Percentiles rank a stretch among this genome's conserved stretches.
phyloP scores from a whole-genome alignment of 495 filamentous ascomycete genomes.

The Xylona heveae region DNA sequence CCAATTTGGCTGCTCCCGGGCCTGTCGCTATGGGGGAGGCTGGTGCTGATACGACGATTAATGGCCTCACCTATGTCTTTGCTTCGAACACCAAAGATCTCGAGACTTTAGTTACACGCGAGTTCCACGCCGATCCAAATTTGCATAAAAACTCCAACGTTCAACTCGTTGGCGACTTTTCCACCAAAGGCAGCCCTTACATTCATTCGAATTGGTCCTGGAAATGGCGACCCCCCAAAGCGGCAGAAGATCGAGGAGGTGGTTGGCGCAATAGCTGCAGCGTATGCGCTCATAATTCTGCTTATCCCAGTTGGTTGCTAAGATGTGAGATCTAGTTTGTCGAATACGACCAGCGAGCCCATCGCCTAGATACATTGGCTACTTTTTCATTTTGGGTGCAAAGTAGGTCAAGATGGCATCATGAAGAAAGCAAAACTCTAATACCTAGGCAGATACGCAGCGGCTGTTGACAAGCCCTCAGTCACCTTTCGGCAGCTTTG shows the following conservation, averaged over 20 bases:
- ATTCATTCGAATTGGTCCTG: constrained; percentile 90
- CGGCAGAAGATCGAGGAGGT: constrained; percentile 59
- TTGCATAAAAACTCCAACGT: constrained; percentile 95
- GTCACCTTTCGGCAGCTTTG: constrained; percentile 38
- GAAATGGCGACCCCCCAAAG: constrained; percentile 87
- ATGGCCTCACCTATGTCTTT: constrained; percentile 80
- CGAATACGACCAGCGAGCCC: constrained; percentile 86
- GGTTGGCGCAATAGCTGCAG: constrained; percentile 94
- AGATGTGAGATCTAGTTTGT: constrained; percentile 36
- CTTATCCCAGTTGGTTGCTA: constrained; percentile 1
- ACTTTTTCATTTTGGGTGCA: constrained; percentile 91
- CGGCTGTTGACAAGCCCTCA: constrained; percentile 14
- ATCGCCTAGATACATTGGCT: constrained; percentile 69
- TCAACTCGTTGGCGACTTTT: constrained; percentile 71
- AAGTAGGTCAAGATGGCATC: constrained; percentile 25
- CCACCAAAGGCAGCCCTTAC: constrained; percentile 56
- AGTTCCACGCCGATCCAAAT: constrained; percentile 94
- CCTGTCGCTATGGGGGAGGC: constrained; percentile 24
- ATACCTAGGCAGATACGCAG: constrained; percentile 11
- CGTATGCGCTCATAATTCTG: constrained; percentile 20
- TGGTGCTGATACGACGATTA: constrained; percentile 49
- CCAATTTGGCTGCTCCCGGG: constrained; percentile 25
- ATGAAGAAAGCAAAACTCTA: neutral
- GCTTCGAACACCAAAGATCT: constrained; percentile 69
- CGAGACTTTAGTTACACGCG: constrained; percentile 79